Evolutionary conservation across 164 flowering plant genomes (phyloP).

Genomic region (Liquidambar formosana): DNA sequence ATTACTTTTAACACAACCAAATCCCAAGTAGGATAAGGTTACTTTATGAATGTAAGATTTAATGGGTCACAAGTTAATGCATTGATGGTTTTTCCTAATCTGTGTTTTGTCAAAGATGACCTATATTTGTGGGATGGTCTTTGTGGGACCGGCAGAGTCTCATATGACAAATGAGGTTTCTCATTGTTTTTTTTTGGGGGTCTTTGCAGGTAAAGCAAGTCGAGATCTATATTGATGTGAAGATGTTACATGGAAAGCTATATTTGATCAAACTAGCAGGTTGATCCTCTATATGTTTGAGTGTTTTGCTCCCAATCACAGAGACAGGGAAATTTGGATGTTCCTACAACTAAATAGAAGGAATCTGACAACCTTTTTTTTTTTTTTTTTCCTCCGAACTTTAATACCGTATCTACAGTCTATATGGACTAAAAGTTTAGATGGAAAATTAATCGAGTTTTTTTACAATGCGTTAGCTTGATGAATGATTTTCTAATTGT

Average conservation of each 20-base stretch:
- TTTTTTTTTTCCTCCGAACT: too few species aligned
- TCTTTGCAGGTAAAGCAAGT: slow-evolving; percentile 4
- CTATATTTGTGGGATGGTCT: too few species aligned
- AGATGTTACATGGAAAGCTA: not conserved
- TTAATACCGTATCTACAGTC: not conserved
- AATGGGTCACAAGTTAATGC: too few species aligned
- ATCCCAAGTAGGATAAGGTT: too few species aligned
- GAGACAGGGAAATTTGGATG: not conserved
- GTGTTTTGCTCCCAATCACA: slow-evolving; percentile 1
- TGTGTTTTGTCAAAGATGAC: too few species aligned
- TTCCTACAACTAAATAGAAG: not conserved
- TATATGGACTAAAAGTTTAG: not conserved
- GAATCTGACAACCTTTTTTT: not conserved
- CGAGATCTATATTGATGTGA: not conserved
- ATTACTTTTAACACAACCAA: too few species aligned
- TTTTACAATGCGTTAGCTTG: too few species aligned
- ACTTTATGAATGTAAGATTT: too few species aligned
- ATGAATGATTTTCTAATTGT: too few species aligned
- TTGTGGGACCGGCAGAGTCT: too few species aligned
- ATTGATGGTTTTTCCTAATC: too few species aligned
- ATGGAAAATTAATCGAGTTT: too few species aligned
- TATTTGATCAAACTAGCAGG: slow-evolving; percentile 1
- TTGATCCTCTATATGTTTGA: not conserved
- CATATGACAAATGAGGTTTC: not conserved
- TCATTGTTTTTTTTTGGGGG: not conserved